Base-by-base conservation (phyloP, 768 basidiomycete species). In the Boletus edulis region DNA sequence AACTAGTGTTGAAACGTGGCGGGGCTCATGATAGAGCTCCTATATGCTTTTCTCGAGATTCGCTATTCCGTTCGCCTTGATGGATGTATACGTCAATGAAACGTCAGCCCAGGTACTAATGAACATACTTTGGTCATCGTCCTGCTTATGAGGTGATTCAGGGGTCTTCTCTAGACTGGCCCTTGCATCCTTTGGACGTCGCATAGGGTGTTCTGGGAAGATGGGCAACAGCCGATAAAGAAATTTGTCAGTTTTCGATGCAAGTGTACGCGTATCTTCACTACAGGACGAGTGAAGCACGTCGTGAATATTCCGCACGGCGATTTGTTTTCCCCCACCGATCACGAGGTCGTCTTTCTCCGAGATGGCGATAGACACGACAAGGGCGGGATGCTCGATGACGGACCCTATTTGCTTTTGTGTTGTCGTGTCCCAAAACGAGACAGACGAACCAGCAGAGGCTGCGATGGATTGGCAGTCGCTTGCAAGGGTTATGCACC, bases 361-460 rank as follows among this genome's bases (percentile, higher is more conserved):
- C 10, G 58, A 60, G 15, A 60, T 49, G 35, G 43, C 22, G 15
- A 60, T 49, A n/a, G 53, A 55, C 11, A 29, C n/a, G 24, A 55
- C 4, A 35, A 49, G 35, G 10, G 35, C 40, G 3, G 41, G 7
- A 9, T 60, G 49, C 8, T 55, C 39, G 20, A 60, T 12, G 39
- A 59, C 4, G 9, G 58, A 20, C 31, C 59, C 59, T 0, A 60
- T 29, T 49, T 52, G 51, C n/a, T 37, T 0, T 35, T 31, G 59
- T 12, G 54, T 61, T 2, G 18, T 49, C 1, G 27, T 32, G 27
- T 61, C 54, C 60, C 60, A 61, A 40, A 61, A 52, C 2, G 54
- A 56, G 11, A 61, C 40, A 1, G 54, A 56, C 2, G 59, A 52
- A 17, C 39, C 27, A 1, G 40, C 54, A n/a, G 54, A 52, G 6